phyloP scores from a whole-genome alignment of 2,329 filamentous ascomycete genomes.

The Colletotrichum truncatum region DNA sequence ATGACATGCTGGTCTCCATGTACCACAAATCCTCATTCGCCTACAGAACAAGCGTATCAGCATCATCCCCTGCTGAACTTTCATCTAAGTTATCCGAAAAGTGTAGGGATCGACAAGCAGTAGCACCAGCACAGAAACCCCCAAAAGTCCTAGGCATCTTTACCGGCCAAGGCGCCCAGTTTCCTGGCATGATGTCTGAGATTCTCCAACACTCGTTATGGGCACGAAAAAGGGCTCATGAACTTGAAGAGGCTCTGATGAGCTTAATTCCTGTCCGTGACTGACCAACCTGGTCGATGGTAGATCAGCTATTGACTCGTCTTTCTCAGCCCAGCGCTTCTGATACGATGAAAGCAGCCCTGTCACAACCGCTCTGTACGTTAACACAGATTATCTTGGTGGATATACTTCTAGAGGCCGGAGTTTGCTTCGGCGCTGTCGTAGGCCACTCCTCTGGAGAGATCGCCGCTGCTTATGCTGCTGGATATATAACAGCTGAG shows the following conservation, averaged over 20 bases:
- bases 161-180: constrained; percentile 43
- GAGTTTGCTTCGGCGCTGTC: constrained; percentile 44
- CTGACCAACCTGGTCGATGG: constrained; percentile 38
- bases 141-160: constrained; percentile 38
- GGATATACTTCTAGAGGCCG: constrained; percentile 37
- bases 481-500: constrained; percentile 45
- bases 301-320: no score
- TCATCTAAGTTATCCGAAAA: no score
- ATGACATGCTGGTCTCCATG: neutral
- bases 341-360: constrained; percentile 32
- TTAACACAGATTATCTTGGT: constrained; percentile 35
- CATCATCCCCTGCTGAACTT: neutral
- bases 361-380: constrained; percentile 24
- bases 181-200: constrained; percentile 34
- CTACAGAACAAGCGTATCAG: neutral
- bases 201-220: constrained; percentile 25
- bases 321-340: constrained; percentile 37
- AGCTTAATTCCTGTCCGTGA: constrained; percentile 32
- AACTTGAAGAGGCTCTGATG: constrained; percentile 35
- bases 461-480: constrained; percentile 59
- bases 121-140: constrained; percentile 35
- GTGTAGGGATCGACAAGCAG: no score
- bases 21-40: neutral
- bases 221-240: constrained; percentile 25
- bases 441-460: constrained; percentile 61